Evolutionary conservation across 2,329 filamentous ascomycete genomes (phyloP).

Genomic region (Pseudocercospora macadamiae): DNA sequence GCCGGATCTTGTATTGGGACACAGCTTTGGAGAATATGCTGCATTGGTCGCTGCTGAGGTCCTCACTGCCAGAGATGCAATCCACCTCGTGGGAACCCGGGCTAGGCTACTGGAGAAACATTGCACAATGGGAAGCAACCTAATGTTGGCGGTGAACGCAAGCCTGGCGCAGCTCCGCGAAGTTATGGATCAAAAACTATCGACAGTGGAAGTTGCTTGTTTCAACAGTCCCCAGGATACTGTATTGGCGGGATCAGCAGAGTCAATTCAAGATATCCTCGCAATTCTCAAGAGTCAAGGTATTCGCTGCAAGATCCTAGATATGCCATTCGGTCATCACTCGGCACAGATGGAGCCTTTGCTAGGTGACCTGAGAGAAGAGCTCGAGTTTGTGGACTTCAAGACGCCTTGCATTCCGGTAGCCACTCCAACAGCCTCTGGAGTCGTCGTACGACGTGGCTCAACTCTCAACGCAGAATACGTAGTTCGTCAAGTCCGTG

Average conservation of each 20-base stretch:
- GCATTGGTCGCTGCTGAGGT: conserved; percentile 4
- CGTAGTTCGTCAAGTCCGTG: neutral
- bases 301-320: neutral
- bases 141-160: neutral
- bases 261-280: neutral
- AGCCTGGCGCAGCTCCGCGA: neutral
- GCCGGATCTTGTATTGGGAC: conserved; percentile 27
- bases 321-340: neutral
- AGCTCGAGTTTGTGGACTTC: neutral
- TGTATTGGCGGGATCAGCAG: neutral
- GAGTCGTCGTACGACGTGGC: neutral
- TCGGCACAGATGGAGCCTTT: neutral
- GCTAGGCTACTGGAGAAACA: conserved; percentile 35
- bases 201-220: neutral
- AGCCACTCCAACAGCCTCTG: neutral
- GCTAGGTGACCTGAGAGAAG: neutral
- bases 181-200: neutral
- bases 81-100: conserved; percentile 40
- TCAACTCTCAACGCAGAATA: neutral
- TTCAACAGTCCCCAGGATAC: neutral
- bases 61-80: conserved; percentile 14
- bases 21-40: conserved; percentile 9
- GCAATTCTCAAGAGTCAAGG: neutral
- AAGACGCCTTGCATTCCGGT: neutral
- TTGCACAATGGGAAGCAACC: neutral